Percentiles rank a stretch among this genome's conserved stretches.
phyloP scores from a whole-genome alignment of 2,329 filamentous ascomycete species.

The Clarireedia paspali region DNA sequence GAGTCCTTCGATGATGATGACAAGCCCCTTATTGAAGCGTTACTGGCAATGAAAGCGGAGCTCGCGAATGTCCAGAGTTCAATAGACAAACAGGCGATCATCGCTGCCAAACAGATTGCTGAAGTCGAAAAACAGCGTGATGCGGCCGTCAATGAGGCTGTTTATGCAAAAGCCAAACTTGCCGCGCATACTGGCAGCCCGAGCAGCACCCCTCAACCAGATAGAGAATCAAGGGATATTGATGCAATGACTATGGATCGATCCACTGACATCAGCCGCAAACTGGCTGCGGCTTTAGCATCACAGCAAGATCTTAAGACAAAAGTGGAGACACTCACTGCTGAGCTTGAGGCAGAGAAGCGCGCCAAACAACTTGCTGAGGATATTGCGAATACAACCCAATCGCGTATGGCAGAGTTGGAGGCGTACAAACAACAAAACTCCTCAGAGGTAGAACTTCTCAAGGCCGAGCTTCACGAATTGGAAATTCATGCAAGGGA shows the following conservation, averaged over 20 bases:
- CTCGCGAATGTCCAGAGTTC: constrained; percentile 82
- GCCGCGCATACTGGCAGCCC: constrained; percentile 71
- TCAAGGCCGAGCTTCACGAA: constrained; percentile 79
- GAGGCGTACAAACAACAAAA: constrained; percentile 79
- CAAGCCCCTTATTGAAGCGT: constrained; percentile 81
- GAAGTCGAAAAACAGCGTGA: constrained; percentile 94
- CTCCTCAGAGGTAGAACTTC: constrained; percentile 73
- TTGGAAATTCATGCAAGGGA: constrained; percentile 72
- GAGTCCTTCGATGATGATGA: constrained; percentile 90
- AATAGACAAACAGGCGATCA: constrained; percentile 78
- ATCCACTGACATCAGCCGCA: constrained; percentile 67
- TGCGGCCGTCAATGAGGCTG: constrained; percentile 86
- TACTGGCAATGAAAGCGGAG: constrained; percentile 85
- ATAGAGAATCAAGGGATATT: constrained; percentile 48
- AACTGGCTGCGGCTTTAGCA: constrained; percentile 74
- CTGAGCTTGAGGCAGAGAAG: constrained; percentile 74
- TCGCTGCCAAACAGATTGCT: constrained; percentile 82
- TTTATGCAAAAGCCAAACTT: constrained; percentile 88
- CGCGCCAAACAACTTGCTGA: constrained; percentile 78
- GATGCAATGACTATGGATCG: constrained; percentile 54
- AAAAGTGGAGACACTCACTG: constrained; percentile 60
- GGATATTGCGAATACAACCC: constrained; percentile 74
- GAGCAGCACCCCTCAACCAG: constrained; percentile 50
- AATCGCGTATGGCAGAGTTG: constrained; percentile 75
- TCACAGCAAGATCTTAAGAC: constrained; percentile 73